A percentile compares a stretch with the other conserved stretches of the same genome.
Conservation (phyloP, 345 rosid species). For the Hevea brasiliensis region DNA sequence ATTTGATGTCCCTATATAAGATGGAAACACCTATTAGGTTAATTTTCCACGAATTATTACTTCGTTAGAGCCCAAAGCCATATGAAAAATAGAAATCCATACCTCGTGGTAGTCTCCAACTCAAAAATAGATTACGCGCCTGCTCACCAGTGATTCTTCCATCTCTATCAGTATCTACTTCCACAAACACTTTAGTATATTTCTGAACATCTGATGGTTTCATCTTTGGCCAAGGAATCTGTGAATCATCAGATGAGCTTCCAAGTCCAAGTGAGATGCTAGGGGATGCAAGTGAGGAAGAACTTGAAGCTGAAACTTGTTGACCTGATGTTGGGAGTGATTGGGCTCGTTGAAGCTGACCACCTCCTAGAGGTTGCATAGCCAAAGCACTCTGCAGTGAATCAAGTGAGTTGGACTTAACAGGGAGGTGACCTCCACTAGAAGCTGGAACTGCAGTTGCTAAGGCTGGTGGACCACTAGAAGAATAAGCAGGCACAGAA, state of each 20-base stretch:
- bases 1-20: not conserved
- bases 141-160: slow-evolving; percentile 94
- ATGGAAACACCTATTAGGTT: not conserved
- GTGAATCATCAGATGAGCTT: slow-evolving; percentile 56
- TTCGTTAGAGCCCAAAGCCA: not conserved
- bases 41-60: not conserved
- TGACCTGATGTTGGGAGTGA: slow-evolving; percentile 48
- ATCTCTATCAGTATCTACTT: slow-evolving; percentile 93
- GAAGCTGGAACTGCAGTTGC: slow-evolving; percentile 53
- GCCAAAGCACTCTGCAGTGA: slow-evolving; percentile 70
- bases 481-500: slow-evolving; percentile 42
- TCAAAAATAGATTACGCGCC: slow-evolving; percentile 86
- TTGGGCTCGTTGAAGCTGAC: slow-evolving; percentile 51
- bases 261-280: slow-evolving; percentile 53
- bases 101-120: slow-evolving; percentile 99
- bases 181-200: slow-evolving; percentile 82
- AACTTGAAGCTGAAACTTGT: slow-evolving; percentile 53
- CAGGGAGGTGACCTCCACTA: slow-evolving; percentile 48
- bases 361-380: slow-evolving; percentile 61
- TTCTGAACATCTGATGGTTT: slow-evolving; percentile 86
- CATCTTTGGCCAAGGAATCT: slow-evolving; percentile 85
- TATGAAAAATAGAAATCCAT: slow-evolving; percentile 13
- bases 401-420: slow-evolving; percentile 59
- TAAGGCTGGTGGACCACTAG: slow-evolving; percentile 39
- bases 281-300: slow-evolving; percentile 49